Conservation (phyloP, 2,329 filamentous ascomycete species). For the Exophiala sp. region DNA sequence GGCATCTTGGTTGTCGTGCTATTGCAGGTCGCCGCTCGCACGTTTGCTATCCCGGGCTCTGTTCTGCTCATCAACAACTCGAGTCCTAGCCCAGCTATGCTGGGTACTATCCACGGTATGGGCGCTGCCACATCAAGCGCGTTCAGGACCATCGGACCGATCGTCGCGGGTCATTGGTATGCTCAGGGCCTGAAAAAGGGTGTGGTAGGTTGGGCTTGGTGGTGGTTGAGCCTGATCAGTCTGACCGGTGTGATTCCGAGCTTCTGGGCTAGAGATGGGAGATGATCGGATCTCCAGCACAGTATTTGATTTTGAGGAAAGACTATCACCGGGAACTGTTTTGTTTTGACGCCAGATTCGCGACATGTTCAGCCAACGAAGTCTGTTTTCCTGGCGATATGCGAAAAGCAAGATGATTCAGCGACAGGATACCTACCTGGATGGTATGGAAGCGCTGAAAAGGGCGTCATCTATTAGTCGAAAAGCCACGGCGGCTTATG, state of each 20-base stretch:
- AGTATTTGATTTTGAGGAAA: neutral
- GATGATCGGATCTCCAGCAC: slow-evolving; percentile 1
- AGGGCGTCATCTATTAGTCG: no score
- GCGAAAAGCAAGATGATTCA: no score
- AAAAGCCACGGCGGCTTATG: no score
- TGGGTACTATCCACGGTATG: slow-evolving; percentile 55
- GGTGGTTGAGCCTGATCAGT: slow-evolving; percentile 50
- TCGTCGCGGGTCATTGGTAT: slow-evolving; percentile 52
- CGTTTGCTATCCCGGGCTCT: slow-evolving; percentile 58
- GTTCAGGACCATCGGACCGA: slow-evolving; percentile 53
- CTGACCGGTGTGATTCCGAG: slow-evolving; percentile 54
- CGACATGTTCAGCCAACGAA: no score
- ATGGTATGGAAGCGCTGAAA: no score
- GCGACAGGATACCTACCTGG: no score
- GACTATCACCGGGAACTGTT: neutral
- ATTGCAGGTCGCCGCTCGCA: slow-evolving; percentile 65
- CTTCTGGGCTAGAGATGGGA: slow-evolving; percentile 58
- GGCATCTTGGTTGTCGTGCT: slow-evolving; percentile 60
- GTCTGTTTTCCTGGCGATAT: no score
- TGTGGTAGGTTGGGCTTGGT: slow-evolving; percentile 54
- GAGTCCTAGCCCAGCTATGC: slow-evolving; percentile 53
- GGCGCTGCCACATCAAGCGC: slow-evolving; percentile 52
- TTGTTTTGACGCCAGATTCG: no score
- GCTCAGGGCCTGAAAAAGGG: slow-evolving; percentile 50
- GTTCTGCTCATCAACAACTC: slow-evolving; percentile 57